Percentiles rank a stretch among this genome's conserved stretches.
Evolutionary conservation across 2,329 filamentous ascomycete genomes (phyloP).

Genomic region (Paecilomyces formosus): DNA sequence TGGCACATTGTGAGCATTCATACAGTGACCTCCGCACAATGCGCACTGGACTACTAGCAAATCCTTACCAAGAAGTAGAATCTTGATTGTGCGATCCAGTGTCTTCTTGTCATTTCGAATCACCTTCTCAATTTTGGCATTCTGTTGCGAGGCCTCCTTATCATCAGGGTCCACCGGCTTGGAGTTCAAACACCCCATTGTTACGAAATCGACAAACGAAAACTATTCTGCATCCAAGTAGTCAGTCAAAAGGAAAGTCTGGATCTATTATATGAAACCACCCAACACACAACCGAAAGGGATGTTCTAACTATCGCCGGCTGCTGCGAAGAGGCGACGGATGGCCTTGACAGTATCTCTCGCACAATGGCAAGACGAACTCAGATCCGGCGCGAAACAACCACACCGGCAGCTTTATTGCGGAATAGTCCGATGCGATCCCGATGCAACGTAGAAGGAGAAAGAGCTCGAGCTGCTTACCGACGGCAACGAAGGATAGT

Average conservation of each 20-base stretch:
- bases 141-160: conserved; percentile 35
- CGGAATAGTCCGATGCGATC: not conserved
- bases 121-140: conserved; percentile 71
- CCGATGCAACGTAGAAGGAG: not conserved
- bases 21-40: not conserved
- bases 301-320: not conserved
- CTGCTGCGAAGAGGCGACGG: not conserved
- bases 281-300: not conserved
- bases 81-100: conserved; percentile 82
- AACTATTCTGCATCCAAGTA: not conserved
- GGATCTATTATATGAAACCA: not conserved
- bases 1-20: conserved; percentile 17
- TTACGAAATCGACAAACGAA: not conserved
- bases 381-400: not conserved
- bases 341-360: not conserved
- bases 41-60: not conserved
- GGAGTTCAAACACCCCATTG: conserved; percentile 40
- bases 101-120: conserved; percentile 83
- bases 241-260: not conserved
- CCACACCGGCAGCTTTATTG: not conserved
- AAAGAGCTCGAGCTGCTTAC: not conserved
- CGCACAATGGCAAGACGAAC: not conserved
- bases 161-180: conserved; percentile 32
- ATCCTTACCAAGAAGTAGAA: conserved; percentile 74
- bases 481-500: not conserved